Evolutionary conservation across 1,139 yeast species (phyloP), one percentile per base, ranked within the genome.

Genomic region (Nakaseomyces kungkrabaensis): DNA sequence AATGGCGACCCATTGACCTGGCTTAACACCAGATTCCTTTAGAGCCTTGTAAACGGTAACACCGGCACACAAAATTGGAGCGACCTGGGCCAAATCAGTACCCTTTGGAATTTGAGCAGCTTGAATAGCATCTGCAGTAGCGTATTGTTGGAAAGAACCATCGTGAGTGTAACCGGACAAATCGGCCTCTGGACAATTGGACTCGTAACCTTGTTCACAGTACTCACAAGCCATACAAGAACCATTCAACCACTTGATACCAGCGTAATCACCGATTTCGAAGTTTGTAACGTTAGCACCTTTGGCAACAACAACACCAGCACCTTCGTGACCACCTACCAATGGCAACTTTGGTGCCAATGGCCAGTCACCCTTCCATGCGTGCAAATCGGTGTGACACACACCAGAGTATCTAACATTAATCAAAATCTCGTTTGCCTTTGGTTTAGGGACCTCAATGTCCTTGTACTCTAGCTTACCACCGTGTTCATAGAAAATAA

Each of bases 251-350:
- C 88, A 82, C 68, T 82, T 82, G 62, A 82, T 73, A 69, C 89
- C 89, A 27, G 88, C 89, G 37, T 65, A 72, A 61, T 82, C 88
- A 64, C 89, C 89, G 54, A 82, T 69, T 63, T 82, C 72, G 73
- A 83, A 83, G 58, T 82, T 81, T 44, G 67, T 73, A 51, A 82
- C 90, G 60, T 78, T 77, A 43, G 73, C 73, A 59, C 90, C 90
- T 67, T 77, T 72, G 43, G 77, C 88, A 49, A 83, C 89, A 58
- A 83, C 89, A 37, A 77, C 77, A 69, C 90, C 90, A 40, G 88
- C 88, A 72, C 92, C 92, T 71, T 83, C 90, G 66, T 83, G 90
- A 62, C 90, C 90, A 63, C 85, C 85, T 37, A 81, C 85, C 59
- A 80, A 72, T 47, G 85, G 85, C 60, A 80, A 70, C 63, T 79